Conservation (phyloP, 805 yeast genomes). For the Yarrowia sp. region DNA sequence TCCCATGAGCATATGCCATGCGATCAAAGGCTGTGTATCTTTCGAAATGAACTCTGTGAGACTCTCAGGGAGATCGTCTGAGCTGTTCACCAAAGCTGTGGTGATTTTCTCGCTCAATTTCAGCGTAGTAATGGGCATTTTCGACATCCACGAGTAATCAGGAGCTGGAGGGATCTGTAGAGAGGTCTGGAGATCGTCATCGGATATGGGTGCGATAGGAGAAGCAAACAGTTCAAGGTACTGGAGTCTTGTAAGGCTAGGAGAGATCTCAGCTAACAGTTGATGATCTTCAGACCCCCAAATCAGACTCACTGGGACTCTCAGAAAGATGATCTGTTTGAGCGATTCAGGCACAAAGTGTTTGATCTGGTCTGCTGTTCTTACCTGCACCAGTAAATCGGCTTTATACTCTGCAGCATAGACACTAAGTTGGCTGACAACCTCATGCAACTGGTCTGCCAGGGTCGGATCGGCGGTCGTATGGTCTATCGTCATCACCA, state of each 20-base stretch:
- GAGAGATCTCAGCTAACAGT: not conserved
- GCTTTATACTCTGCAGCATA: not conserved
- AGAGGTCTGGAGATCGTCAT: not conserved
- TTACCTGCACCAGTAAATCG: not conserved
- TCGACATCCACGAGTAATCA: conserved; percentile 2
- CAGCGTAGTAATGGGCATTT: not conserved
- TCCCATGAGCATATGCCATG: conserved; percentile 10
- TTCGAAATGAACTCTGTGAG: not conserved
- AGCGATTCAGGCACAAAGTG: not conserved
- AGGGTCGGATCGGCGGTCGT: not conserved
- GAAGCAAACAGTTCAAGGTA: conserved; percentile 6
- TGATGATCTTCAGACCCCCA: conserved; percentile 15
- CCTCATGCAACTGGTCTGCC: not conserved
- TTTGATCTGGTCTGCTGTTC: not conserved
- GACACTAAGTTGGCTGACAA: not conserved
- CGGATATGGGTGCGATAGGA: not conserved
- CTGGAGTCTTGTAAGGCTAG: not conserved
- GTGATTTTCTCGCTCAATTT: not conserved
- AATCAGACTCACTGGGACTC: not conserved
- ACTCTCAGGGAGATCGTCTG: not conserved
- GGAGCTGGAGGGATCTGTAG: conserved; percentile 12
- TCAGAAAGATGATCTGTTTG: not conserved
- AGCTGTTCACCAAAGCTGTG: not conserved
- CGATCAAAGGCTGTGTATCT: not conserved
- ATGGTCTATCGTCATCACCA: conserved; percentile 6